These are phyloP conservation scores for Aspergillus pseudoterreus DNA, from an alignment of 2,329 filamentous ascomycete genomes.

Conservation along the genomic window DNA sequence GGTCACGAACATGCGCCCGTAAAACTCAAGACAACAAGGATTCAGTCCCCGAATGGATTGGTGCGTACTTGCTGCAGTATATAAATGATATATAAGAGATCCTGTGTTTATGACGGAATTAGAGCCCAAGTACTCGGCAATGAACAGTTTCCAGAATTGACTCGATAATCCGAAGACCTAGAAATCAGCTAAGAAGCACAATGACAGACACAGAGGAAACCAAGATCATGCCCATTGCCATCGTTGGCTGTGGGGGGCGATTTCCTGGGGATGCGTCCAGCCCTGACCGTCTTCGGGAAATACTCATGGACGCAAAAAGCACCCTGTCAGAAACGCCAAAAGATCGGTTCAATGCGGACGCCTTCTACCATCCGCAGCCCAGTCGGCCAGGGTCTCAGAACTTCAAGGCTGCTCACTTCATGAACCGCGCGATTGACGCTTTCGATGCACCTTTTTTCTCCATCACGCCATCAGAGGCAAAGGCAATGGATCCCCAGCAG, in stretches of 20 bases:
- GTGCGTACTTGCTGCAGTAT: too few species aligned
- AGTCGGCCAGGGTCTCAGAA: constrained; percentile 5
- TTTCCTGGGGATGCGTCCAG: constrained; percentile 21
- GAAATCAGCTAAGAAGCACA: background rate
- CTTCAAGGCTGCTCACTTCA: constrained; percentile 8
- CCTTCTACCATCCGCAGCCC: constrained; percentile 20
- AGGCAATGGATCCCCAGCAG: constrained; percentile 23
- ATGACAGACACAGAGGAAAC: background rate
- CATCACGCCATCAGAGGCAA: constrained; percentile 17
- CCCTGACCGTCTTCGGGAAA: constrained; percentile 18
- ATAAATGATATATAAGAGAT: too few species aligned
- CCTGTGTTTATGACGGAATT: too few species aligned
- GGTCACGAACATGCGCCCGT: too few species aligned
- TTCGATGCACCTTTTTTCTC: constrained; percentile 28
- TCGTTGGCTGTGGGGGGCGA: constrained; percentile 22
- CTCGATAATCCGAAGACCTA: background rate
- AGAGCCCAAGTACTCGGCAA: too few species aligned
- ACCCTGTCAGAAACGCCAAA: constrained; percentile 14
- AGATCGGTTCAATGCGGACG: constrained; percentile 18
- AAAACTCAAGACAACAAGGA: too few species aligned
- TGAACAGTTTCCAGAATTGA: background rate
- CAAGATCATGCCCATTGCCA: constrained; percentile 20
- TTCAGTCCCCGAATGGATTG: too few species aligned
- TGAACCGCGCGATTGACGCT: constrained; percentile 11
- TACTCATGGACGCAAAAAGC: constrained; percentile 12